Percentiles rank a stretch among this genome's conserved stretches.
Evolutionary conservation across 352 stramenopile genomes (phyloP).

Genomic region (Pythium aristosporum): DNA sequence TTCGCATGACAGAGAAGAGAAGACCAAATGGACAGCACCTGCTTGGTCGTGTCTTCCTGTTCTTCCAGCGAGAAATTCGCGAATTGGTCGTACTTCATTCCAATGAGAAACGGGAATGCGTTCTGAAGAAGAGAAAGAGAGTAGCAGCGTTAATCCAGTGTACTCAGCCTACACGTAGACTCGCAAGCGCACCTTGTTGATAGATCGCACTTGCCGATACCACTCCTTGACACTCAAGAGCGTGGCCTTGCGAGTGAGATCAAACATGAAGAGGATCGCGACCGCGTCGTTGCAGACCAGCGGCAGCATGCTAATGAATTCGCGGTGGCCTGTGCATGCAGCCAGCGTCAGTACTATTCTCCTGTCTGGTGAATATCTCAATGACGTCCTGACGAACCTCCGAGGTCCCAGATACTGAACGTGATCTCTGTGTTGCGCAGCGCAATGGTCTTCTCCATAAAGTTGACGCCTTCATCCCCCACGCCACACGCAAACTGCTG

Average conservation of each 20-base stretch:
- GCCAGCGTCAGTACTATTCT: neutral
- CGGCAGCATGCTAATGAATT: conserved; percentile 95
- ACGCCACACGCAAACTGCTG: neutral
- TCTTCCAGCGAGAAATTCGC: conserved; percentile 89
- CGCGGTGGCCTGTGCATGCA: conserved; percentile 61
- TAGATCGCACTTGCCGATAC: conserved; percentile 89
- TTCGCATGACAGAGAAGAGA: neutral
- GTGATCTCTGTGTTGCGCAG: conserved; percentile 94
- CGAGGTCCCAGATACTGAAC: conserved; percentile 95
- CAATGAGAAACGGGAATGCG: conserved; percentile 92
- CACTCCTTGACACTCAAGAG: conserved; percentile 93
- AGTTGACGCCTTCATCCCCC: conserved; percentile 85
- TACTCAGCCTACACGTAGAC: too few relatives aligned
- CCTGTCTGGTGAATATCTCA: neutral
- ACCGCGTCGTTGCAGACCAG: conserved; percentile 94
- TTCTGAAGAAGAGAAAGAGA: conserved; percentile 41
- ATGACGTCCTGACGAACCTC: conserved; percentile 39
- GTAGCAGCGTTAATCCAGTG: neutral
- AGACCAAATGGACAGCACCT: conserved; percentile 37
- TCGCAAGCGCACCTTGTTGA: conserved; percentile 67
- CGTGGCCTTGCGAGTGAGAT: conserved; percentile 90
- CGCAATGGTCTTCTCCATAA: conserved; percentile 96
- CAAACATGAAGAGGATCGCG: conserved; percentile 96
- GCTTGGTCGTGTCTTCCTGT: conserved; percentile 93
- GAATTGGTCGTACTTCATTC: conserved; percentile 95